These are phyloP conservation scores for Termitomyces sp. DNA, from an alignment of 768 basidiomycete genomes.

Conservation along the genomic window DNA sequence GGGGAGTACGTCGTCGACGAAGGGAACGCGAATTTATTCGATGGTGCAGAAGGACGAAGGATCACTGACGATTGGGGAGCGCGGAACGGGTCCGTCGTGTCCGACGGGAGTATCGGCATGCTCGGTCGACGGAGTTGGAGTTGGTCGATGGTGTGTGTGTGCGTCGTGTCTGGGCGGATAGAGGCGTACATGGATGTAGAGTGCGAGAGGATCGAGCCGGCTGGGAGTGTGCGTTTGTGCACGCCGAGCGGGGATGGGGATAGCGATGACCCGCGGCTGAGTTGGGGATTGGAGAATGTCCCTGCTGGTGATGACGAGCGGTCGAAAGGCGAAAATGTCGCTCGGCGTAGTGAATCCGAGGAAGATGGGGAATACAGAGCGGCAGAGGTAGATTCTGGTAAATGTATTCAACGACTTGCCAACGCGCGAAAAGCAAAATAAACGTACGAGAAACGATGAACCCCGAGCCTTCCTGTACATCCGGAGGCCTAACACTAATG, in stretches of 20 bases:
- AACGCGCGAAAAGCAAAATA: not conserved
- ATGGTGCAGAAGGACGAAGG: not conserved
- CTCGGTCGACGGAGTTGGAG: constrained; percentile 19
- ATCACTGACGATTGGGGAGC: not conserved
- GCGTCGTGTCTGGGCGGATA: constrained; percentile 6
- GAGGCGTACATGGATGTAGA: constrained; percentile 23
- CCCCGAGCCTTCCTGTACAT: not conserved
- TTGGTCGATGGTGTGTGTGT: constrained; percentile 7
- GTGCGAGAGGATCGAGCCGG: constrained; percentile 15
- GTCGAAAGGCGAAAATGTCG: constrained; percentile 21
- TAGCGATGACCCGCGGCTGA: constrained; percentile 14
- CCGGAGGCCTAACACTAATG: constrained; percentile 13
- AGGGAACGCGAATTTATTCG: constrained; percentile 8
- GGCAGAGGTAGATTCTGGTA: constrained; percentile 10
- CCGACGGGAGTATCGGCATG: constrained; percentile 18
- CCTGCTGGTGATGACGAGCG: constrained; percentile 19
- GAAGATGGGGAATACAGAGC: constrained; percentile 29
- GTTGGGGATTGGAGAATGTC: constrained; percentile 14
- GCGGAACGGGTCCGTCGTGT: constrained; percentile 10
- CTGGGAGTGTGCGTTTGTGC: constrained; percentile 5
- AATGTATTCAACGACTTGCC: not conserved
- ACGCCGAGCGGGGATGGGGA: constrained; percentile 8
- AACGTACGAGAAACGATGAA: not conserved
- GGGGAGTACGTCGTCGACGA: not conserved
- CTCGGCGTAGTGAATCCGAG: constrained; percentile 23